Evolutionary conservation across 371 early-diverging fungal genomes (phyloP).

Genomic region (Polyrhizophydium stewartii): DNA sequence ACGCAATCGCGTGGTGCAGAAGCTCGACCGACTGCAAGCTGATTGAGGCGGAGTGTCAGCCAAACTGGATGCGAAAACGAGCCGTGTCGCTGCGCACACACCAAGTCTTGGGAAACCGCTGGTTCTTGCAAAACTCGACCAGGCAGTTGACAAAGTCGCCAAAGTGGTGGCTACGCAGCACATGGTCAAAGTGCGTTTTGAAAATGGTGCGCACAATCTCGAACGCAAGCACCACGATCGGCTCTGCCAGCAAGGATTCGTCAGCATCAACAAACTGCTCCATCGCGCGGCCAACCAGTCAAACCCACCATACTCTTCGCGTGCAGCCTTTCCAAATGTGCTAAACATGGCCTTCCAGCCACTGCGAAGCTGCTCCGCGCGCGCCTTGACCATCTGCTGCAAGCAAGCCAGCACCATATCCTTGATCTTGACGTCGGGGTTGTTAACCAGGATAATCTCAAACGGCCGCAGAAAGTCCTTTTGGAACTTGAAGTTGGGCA

Average conservation of each 20-base stretch:
- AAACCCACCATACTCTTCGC: constrained; percentile 58
- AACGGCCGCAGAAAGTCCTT: constrained; percentile 92
- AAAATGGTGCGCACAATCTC: constrained; percentile 43
- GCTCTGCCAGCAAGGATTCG: constrained; percentile 19
- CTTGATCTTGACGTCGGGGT: constrained; percentile 73
- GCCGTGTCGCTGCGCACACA: not conserved
- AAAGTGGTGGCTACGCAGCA: constrained; percentile 39
- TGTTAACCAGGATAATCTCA: constrained; percentile 74
- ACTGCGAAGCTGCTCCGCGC: constrained; percentile 58
- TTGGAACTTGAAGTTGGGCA: constrained; percentile 93
- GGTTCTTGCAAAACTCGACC: constrained; percentile 50
- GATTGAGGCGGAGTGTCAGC: not conserved
- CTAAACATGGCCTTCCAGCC: constrained; percentile 90
- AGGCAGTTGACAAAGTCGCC: constrained; percentile 45
- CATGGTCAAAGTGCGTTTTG: constrained; percentile 40
- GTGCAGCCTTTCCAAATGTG: constrained; percentile 72
- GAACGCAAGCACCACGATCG: constrained; percentile 41
- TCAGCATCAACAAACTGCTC: not conserved
- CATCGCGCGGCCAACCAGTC: not conserved
- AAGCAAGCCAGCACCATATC: constrained; percentile 92
- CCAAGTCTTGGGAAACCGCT: constrained; percentile 37
- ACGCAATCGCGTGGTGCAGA: constrained; percentile 26
- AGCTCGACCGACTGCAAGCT: constrained; percentile 42
- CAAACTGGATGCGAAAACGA: not conserved
- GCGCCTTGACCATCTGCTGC: constrained; percentile 83